These are phyloP conservation scores for Ustilaginoidea virens DNA, from an alignment of 2,329 filamentous ascomycete genomes.

Conservation along the genomic window DNA sequence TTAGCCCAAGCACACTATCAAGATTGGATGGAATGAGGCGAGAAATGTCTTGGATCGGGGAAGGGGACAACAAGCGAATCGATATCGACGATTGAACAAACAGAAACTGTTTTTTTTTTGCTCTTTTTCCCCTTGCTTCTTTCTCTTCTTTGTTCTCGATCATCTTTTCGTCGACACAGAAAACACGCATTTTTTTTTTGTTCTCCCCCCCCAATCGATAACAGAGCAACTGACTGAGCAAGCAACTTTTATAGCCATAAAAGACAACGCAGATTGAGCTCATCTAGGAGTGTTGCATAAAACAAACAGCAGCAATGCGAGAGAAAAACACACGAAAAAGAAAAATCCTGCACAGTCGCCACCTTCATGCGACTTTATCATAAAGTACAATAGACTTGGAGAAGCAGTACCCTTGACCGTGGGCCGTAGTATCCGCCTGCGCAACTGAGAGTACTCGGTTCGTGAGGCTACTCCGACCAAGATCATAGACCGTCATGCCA, in stretches of 20 bases:
- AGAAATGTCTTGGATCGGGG: conserved; percentile 2
- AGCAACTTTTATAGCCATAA: conserved; percentile 17
- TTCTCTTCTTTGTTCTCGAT: neutral
- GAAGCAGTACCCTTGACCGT: too few species aligned
- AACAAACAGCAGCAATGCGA: conserved; percentile 16
- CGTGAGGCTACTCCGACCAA: conserved; percentile 3
- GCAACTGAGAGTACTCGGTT: conserved; percentile 4
- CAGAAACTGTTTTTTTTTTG: neutral
- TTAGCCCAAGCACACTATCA: conserved; percentile 2
- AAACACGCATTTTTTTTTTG: conserved; percentile 1
- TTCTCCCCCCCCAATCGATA: too few species aligned
- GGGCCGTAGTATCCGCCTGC: too few species aligned
- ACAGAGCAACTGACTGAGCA: conserved; percentile 11
- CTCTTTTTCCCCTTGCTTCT: neutral
- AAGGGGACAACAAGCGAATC: conserved; percentile 1
- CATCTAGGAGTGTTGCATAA: conserved; percentile 18
- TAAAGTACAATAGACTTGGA: conserved; percentile 37
- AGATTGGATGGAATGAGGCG: conserved; percentile 2
- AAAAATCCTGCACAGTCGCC: conserved; percentile 22
- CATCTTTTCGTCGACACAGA: conserved; percentile 1
- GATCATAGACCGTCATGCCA: conserved; percentile 5
- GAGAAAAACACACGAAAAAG: too few species aligned
- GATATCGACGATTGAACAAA: conserved; percentile 1
- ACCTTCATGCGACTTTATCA: conserved; percentile 29
- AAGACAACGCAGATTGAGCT: conserved; percentile 19